Conservation (phyloP, 441 rosid species). For the Gossypium armourianum region DNA sequence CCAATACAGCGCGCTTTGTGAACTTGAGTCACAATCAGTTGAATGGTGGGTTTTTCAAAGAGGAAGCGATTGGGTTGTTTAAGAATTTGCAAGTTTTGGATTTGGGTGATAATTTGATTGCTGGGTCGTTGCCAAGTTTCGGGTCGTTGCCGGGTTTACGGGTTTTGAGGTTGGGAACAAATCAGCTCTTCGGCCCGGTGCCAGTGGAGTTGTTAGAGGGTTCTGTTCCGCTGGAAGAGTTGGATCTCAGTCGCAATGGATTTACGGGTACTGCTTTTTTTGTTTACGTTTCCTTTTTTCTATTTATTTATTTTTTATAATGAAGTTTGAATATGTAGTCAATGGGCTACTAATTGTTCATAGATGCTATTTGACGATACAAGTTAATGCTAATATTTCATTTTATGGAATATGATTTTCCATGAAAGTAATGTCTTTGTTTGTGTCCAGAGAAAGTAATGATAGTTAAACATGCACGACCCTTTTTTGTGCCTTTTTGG, state of each 20-base stretch:
- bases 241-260: constrained; percentile 82
- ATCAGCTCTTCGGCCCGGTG: constrained; percentile 47
- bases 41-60: constrained; percentile 43
- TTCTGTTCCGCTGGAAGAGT: constrained; percentile 40
- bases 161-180: constrained; percentile 49
- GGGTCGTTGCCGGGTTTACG: constrained; percentile 38
- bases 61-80: constrained; percentile 44
- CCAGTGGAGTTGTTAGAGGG: constrained; percentile 57
- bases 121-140: constrained; percentile 55
- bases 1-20: constrained; percentile 48
- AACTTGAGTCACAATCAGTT: constrained; percentile 58
- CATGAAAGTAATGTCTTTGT: not conserved
- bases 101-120: constrained; percentile 42
- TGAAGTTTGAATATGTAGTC: not conserved
- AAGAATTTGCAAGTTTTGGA: constrained; percentile 60
- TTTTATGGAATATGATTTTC: not conserved
- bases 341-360: not conserved
- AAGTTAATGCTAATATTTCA: not conserved
- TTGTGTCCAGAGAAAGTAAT: not conserved
- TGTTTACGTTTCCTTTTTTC: not conserved
- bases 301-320: not conserved
- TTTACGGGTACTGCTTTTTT: constrained; percentile 51
- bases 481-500: not conserved
- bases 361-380: not conserved
- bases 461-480: not conserved